Evolutionary conservation across 129 eudicot species (phyloP).

Genomic region (Chrysanthemum seticuspe): DNA sequence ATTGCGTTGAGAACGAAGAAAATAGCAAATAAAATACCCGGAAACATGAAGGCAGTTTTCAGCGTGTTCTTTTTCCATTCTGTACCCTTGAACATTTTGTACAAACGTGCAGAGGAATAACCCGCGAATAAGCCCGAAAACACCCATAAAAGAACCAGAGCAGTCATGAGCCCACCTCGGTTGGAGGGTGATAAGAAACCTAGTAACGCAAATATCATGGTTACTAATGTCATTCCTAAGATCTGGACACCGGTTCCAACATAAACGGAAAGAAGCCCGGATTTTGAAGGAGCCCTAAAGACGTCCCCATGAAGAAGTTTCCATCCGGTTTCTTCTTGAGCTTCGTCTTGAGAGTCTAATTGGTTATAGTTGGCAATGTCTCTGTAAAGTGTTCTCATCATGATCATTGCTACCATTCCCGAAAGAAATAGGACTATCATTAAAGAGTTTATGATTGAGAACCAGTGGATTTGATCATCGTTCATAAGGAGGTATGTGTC

Average conservation of each 20-base stretch:
- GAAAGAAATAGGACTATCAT: slow-evolving; percentile 94
- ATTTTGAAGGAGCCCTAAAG: slow-evolving; percentile 67
- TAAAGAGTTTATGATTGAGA: slow-evolving; percentile 86
- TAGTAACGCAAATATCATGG: slow-evolving; percentile 85
- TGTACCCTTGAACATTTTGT: slow-evolving; percentile 92
- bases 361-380: slow-evolving; percentile 91
- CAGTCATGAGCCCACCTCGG: slow-evolving; percentile 95
- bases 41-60: slow-evolving; percentile 92
- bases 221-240: slow-evolving; percentile 84
- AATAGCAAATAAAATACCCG: slow-evolving; percentile 76
- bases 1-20: slow-evolving; percentile 82
- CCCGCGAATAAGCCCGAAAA: slow-evolving; percentile 95
- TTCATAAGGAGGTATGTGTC: slow-evolving; percentile 95
- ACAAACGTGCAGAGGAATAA: slow-evolving; percentile 83
- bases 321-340: slow-evolving; percentile 99
- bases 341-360: slow-evolving; percentile 86
- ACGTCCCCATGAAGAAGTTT: slow-evolving; percentile 94
- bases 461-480: slow-evolving; percentile 96
- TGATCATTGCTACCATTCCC: slow-evolving; percentile 97
- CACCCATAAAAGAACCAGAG: slow-evolving; percentile 94
- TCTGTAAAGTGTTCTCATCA: slow-evolving; percentile 85
- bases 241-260: slow-evolving; percentile 88
- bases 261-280: slow-evolving; percentile 73
- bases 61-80: slow-evolving; percentile 85
- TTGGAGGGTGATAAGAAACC: slow-evolving; percentile 94